Base-by-base conservation (phyloP, 2,329 filamentous ascomycete genomes). In the Akanthomyces dipterigenus region DNA sequence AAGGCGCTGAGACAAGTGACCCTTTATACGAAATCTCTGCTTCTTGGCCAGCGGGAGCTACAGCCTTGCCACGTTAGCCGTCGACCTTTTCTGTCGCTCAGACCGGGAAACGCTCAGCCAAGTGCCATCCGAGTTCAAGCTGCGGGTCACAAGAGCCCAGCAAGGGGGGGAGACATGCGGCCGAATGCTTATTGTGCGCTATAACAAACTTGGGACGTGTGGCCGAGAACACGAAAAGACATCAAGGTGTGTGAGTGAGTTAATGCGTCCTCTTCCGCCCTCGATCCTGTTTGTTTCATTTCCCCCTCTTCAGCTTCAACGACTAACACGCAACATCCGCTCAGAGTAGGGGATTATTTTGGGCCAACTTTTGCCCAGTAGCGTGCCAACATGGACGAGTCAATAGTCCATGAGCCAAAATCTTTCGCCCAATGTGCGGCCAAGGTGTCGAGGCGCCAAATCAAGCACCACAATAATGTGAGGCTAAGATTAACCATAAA, bases 401-500 rank as follows among this genome's bases (percentile, higher is more conserved):
- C 26, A 18, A 56, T 34, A 14, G 6, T 14, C 12, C 40, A 20
- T 22, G 26, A 5, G 42, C 55, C 6, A 26, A n/a, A 36, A 18
- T 38, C 42, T 14, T 9, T 49, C 34, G 22, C 18, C 34, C 55
- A 50, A 42, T 49, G 14, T 20, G 55, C 34, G 43, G 45, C 36
- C 36, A 31, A 50, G 40, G 18, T 31, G 9, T 34, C 5, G 18
- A 40, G 2, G 45, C 43, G 12, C 20, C 12, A 46, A 24, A 46
- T 8, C 20, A 9, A 48, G 55, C 36, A 22, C 46, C 55, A 49
- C 45, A 40, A 42, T 42, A 34, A 49, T 11, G 3, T 18, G 18
- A 50, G 20, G 55, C 43, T 58, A 58, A 50, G 38, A 3, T 50
- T 58, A 50, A 49, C 55, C 55, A 58, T 58, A 58, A 42, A 58